Base-by-base conservation (phyloP, 139 green algal species). In the Desmodesmus armatus region DNA sequence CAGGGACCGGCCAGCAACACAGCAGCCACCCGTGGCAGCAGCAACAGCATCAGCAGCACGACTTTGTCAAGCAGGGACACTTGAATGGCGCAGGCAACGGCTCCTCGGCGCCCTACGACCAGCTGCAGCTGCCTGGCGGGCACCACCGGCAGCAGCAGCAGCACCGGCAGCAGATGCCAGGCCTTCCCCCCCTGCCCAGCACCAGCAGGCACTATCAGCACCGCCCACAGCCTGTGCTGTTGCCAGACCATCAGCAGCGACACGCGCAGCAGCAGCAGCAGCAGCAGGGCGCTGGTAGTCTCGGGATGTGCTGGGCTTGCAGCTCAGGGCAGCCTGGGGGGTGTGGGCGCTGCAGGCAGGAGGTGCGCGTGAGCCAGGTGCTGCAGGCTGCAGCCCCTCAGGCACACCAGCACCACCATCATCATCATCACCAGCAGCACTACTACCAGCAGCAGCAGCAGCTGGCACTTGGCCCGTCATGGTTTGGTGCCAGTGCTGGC, bases 391-490 rank as follows among this genome's bases (percentile, higher is more conserved):
- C 63, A 41, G 44, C 27, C n/a, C n/a, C n/a, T n/a, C n/a, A n/a
- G 9, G 6, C 72, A 41, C 27, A 58, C 35, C 72, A 80, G 43
- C 72, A 80, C 23, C n/a, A 41, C 21, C 44, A n/a, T 41, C 72
- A 33, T 15, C 43, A 65, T 19, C 44, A n/a, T 41, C 72, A 33
- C 25, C 43, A 65, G 44, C 43, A 80, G 40, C 27, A 65, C 41
- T n/a, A n/a, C n/a, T n/a, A n/a, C n/a, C 27, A 65, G 11, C 72
- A 65, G 29, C 72, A 66, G 72, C 43, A 80, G 43, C 62, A 70
- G 62, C 62, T 39, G 62, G 25, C 7, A 27, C 13, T n/a, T 23
- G 25, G 17, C 6, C 13, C 51, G 51, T 62, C 17, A 62, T 62
- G 51, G 51, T 27, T n/a, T n/a, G n/a, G n/a, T n/a, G n/a, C n/a